phyloP scores from a whole-genome alignment of 2,329 filamentous ascomycete species.

The Trichoderma sp. region DNA sequence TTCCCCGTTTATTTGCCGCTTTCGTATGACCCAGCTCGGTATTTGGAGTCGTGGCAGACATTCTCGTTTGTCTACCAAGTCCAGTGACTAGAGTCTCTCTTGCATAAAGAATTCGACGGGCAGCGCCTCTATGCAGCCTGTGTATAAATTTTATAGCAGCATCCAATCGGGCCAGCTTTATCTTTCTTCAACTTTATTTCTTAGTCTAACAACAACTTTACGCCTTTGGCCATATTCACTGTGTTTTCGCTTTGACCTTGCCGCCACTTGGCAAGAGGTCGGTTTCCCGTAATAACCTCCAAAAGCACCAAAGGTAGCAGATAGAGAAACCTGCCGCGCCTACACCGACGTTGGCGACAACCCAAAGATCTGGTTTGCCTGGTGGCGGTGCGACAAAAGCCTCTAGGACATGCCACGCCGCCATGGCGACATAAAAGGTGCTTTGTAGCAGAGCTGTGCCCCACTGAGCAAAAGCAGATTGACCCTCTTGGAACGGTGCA shows the following conservation, averaged over 20 bases:
- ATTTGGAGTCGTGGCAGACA: not conserved
- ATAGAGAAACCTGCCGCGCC: constrained; percentile 83
- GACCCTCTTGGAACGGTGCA: constrained; percentile 63
- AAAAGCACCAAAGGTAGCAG: constrained; percentile 91
- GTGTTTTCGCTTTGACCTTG: constrained; percentile 45
- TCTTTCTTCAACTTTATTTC: not conserved
- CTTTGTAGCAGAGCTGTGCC: constrained; percentile 72
- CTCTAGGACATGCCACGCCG: constrained; percentile 79
- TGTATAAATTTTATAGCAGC: not conserved
- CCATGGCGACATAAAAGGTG: constrained; percentile 76
- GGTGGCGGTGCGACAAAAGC: constrained; percentile 68
- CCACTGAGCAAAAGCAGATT: constrained; percentile 45
- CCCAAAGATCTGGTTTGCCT: constrained; percentile 90
- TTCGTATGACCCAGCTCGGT: not conserved
- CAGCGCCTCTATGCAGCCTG: not conserved
- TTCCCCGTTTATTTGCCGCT: not conserved
- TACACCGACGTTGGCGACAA: constrained; percentile 85
- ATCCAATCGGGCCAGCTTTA: not conserved
- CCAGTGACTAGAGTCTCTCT: not conserved
- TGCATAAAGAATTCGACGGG: not conserved
- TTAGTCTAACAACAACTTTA: not conserved
- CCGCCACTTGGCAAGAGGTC: constrained; percentile 49
- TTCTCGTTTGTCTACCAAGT: not conserved
- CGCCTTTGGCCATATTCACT: constrained; percentile 22
- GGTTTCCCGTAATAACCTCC: constrained; percentile 66